Evolutionary conservation across 1,284 basidiomycete genomes (phyloP).

Genomic region (Ceratobasidium sp.): DNA sequence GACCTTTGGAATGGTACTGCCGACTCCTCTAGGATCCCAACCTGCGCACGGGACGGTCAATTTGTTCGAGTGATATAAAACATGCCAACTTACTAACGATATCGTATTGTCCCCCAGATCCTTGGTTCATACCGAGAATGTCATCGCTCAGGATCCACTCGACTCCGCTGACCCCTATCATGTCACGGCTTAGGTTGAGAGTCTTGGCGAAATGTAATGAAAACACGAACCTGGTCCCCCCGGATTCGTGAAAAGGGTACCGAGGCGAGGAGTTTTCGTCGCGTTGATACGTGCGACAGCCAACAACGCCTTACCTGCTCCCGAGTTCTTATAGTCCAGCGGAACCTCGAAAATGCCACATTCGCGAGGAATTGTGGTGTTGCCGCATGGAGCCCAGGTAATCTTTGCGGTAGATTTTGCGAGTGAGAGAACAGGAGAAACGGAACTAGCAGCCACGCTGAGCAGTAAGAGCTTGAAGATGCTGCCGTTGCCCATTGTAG

Average conservation of each 20-base stretch:
- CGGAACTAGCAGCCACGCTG: no score
- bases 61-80: not conserved
- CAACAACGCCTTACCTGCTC: slow-evolving; percentile 35
- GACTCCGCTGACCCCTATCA: slow-evolving; percentile 22
- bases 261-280: slow-evolving; percentile 24
- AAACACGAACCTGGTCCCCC: slow-evolving; percentile 29
- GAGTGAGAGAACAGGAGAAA: no score
- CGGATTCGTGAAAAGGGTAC: slow-evolving; percentile 44
- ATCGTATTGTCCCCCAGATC: slow-evolving; percentile 41
- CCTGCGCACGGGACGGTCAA: slow-evolving; percentile 1
- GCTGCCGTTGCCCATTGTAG: no score
- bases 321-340: slow-evolving; percentile 37
- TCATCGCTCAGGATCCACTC: slow-evolving; percentile 19
- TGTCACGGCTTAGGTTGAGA: not conserved
- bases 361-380: slow-evolving; percentile 32
- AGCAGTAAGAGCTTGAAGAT: no score
- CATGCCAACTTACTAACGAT: slow-evolving; percentile 28
- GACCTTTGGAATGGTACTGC: slow-evolving; percentile 23
- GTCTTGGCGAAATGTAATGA: not conserved
- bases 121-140: not conserved
- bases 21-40: slow-evolving; percentile 45
- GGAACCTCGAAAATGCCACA: slow-evolving; percentile 45
- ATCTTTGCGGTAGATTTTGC: not conserved
- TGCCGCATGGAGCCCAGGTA: slow-evolving; percentile 25
- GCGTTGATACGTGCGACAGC: slow-evolving; percentile 33